phyloP scores from a whole-genome alignment of 2,329 filamentous ascomycete species.

The Sphaceloma murrayae region DNA sequence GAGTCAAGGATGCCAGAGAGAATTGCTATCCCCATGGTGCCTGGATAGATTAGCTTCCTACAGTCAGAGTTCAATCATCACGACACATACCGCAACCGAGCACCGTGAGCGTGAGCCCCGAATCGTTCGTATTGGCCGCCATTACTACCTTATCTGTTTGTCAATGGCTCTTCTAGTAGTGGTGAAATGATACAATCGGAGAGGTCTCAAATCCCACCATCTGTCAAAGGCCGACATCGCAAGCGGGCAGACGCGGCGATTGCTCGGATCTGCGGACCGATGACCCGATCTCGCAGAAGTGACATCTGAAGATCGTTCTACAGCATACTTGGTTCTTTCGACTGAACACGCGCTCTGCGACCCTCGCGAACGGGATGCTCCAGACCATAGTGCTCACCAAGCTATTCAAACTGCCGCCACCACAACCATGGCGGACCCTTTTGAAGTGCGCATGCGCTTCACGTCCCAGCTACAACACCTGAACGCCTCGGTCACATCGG shows the following conservation, averaged over 20 bases:
- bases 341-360: too few relatives aligned
- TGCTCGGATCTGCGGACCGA: too few relatives aligned
- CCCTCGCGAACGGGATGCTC: too few relatives aligned
- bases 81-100: slow-evolving; percentile 64
- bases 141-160: not conserved
- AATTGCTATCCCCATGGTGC: slow-evolving; percentile 78
- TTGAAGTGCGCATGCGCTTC: slow-evolving; percentile 97
- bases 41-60: slow-evolving; percentile 34
- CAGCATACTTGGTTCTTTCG: too few relatives aligned
- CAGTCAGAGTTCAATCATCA: not conserved
- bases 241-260: not conserved
- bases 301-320: too few relatives aligned
- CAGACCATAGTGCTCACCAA: too few relatives aligned
- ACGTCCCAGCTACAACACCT: slow-evolving; percentile 81
- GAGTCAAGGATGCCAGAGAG: slow-evolving; percentile 69
- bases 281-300: too few relatives aligned
- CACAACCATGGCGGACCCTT: slow-evolving; percentile 73
- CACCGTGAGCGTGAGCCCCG: slow-evolving; percentile 61
- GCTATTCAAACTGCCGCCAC: too few relatives aligned
- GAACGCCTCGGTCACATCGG: slow-evolving; percentile 78
- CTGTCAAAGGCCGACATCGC: not conserved
- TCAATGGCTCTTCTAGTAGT: not conserved
- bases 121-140: slow-evolving; percentile 29
- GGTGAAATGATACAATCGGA: not conserved
- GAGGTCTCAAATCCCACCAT: not conserved